phyloP scores from a whole-genome alignment of 1,284 basidiomycete species.

The Peniophora sp. region DNA sequence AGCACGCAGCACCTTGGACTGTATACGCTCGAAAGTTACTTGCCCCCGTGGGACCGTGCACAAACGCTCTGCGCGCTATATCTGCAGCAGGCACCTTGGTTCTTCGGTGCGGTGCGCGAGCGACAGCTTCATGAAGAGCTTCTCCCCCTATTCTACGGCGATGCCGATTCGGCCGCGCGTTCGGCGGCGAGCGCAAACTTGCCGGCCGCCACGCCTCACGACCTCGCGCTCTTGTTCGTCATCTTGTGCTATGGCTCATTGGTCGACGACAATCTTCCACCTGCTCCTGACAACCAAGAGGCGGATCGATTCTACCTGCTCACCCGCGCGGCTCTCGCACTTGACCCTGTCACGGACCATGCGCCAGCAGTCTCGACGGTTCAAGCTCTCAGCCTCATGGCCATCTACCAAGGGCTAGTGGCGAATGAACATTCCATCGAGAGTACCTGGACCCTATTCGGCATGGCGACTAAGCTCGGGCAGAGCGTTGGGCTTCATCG shows the following conservation, averaged over 20 bases:
- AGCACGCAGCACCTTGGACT: constrained; percentile 14
- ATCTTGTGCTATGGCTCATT: constrained; percentile 14
- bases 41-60: constrained; percentile 53
- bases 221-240: constrained; percentile 13
- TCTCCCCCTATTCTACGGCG: constrained; percentile 57
- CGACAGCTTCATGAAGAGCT: constrained; percentile 56
- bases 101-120: constrained; percentile 59
- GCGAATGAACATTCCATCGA: constrained; percentile 34
- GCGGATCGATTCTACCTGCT: constrained; percentile 47
- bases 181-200: neutral
- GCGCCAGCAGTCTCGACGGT: constrained; percentile 62
- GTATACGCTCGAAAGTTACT: constrained; percentile 32
- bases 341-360: constrained; percentile 59
- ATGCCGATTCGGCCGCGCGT: constrained; percentile 22
- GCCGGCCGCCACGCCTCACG: constrained; percentile 8
- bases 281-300: constrained; percentile 41
- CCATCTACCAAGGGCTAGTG: constrained; percentile 53
- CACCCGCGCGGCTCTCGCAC: constrained; percentile 50
- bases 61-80: constrained; percentile 51
- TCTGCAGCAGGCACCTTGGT: constrained; percentile 68
- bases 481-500: constrained; percentile 62
- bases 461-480: constrained; percentile 52
- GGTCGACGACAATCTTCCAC: constrained; percentile 8
- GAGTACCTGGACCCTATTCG: constrained; percentile 53
- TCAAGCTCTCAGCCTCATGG: constrained; percentile 58